Evolutionary conservation across 176 grass and related monocot genomes (phyloP), one percentile per base, ranked within the genome.

Genomic region (Calamus simplicifolius): DNA sequence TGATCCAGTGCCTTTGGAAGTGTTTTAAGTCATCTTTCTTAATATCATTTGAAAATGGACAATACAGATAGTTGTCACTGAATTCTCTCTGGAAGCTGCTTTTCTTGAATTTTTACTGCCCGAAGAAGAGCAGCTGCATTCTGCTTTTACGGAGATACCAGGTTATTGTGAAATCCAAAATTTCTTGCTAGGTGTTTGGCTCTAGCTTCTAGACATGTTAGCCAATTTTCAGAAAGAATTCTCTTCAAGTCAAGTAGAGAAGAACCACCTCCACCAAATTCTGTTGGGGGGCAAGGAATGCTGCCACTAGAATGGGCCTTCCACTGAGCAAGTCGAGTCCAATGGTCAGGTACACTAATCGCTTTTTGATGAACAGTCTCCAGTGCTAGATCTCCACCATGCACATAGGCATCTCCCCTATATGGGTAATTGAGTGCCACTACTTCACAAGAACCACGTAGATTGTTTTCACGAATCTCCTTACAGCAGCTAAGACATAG

Each of bases 1-100:
- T 88, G 25, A 81, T 52, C 89, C 89, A 94, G n/a, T 94, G 89
- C 66, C 43, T 80, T 51, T 84, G 89, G 64, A 94, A 94, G 63
- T 94, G 89, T 16, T 64, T 51, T 25, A 88, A 25, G 58, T 76
- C 89, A 56, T 82, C 77, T 29, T 38, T 30, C 19, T 88, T 58
- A 13, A 54, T 50, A 5, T 63, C 66, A 78, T 69, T 69, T 49
- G 65, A 67, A 52, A 26, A 67, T 58, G 89, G 77, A 67, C 89
- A 82, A 51, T 81, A 94, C 68, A 94, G 49, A 54, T 62, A 79
- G 27, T 94, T 94, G 60, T 88, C 89, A 53, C 26, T 54, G 77
- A 70, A 67, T 73, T 81, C 30, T 73, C 59, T 67, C 89, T 81
- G 3, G 52, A 58, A 18, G 89, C 80, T 68, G 89, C 81, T 79